Conservation (phyloP, 163 green algal species). For the Prototheca stagnorum region DNA sequence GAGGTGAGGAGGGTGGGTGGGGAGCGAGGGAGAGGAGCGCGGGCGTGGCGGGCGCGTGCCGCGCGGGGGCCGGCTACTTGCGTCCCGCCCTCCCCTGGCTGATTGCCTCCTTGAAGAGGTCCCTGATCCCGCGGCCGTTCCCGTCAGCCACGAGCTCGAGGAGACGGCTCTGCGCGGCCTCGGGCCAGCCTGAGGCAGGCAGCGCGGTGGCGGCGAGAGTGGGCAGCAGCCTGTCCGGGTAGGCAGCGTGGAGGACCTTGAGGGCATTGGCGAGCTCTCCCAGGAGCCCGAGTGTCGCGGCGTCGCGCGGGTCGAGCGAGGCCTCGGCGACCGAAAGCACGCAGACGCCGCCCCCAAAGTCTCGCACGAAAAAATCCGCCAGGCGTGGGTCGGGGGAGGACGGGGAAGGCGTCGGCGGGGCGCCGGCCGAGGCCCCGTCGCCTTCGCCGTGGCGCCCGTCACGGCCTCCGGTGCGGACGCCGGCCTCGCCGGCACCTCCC, state of each 20-base stretch:
- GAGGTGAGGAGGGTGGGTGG: too few relatives aligned
- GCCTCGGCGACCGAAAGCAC: conserved; percentile 28
- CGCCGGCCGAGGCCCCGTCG: too few relatives aligned
- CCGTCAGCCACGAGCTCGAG: neutral
- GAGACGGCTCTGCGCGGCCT: neutral
- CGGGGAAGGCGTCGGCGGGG: too few relatives aligned
- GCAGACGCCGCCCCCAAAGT: conserved; percentile 43
- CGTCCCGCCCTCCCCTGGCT: too few relatives aligned
- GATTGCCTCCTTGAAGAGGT: too few relatives aligned
- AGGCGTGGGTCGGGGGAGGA: conserved; percentile 12
- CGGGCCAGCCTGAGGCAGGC: neutral
- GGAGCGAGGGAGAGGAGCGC: too few relatives aligned
- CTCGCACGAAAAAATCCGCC: conserved; percentile 15
- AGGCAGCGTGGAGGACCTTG: conserved; percentile 33
- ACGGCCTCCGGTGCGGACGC: too few relatives aligned
- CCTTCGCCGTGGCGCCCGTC: too few relatives aligned
- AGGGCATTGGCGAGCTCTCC: conserved; percentile 38
- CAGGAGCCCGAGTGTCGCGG: conserved; percentile 50
- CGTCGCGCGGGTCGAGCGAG: conserved; percentile 47
- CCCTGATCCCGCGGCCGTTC: too few relatives aligned
- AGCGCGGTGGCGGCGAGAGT: conserved; percentile 18
- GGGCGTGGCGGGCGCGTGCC: too few relatives aligned
- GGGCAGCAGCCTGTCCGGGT: conserved; percentile 35
- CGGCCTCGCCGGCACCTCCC: too few relatives aligned
- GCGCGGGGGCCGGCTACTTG: too few relatives aligned